Evolutionary conservation across 192 early-diverging fungal genomes (phyloP).

Genomic region (Backusella luteola): DNA sequence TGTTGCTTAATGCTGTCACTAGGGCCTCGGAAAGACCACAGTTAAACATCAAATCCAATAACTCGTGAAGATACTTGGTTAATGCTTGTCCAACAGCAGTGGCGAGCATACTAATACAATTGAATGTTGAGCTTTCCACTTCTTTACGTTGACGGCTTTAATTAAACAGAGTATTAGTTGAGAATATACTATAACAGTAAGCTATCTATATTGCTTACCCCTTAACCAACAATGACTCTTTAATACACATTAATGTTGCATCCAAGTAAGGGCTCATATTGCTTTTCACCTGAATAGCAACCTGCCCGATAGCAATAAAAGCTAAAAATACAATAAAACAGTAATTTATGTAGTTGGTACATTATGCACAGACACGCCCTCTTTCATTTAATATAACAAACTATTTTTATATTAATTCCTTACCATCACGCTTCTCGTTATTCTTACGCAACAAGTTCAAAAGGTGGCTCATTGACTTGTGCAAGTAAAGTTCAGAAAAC

Average conservation of each 20-base stretch:
- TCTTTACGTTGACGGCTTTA: constrained; percentile 51
- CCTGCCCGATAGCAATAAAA: constrained; percentile 82
- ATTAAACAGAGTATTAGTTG: neutral
- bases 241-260: constrained; percentile 69
- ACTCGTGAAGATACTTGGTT: constrained; percentile 82
- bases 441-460: constrained; percentile 71
- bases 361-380: neutral
- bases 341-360: neutral
- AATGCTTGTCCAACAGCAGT: constrained; percentile 87
- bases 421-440: constrained; percentile 54
- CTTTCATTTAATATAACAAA: constrained; percentile 28
- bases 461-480: constrained; percentile 71
- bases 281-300: constrained; percentile 76
- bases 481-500: constrained; percentile 71
- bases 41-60: constrained; percentile 91
- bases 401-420: neutral
- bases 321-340: constrained; percentile 41
- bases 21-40: constrained; percentile 81
- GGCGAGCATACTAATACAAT: constrained; percentile 88
- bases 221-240: constrained; percentile 69
- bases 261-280: constrained; percentile 82
- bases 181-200: neutral
- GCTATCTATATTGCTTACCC: constrained; percentile 44
- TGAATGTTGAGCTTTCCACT: constrained; percentile 65
- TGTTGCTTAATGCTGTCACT: constrained; percentile 74